phyloP scores from a whole-genome alignment of 176 grass and related monocot species.

The Puccinellia tenuiflora region DNA sequence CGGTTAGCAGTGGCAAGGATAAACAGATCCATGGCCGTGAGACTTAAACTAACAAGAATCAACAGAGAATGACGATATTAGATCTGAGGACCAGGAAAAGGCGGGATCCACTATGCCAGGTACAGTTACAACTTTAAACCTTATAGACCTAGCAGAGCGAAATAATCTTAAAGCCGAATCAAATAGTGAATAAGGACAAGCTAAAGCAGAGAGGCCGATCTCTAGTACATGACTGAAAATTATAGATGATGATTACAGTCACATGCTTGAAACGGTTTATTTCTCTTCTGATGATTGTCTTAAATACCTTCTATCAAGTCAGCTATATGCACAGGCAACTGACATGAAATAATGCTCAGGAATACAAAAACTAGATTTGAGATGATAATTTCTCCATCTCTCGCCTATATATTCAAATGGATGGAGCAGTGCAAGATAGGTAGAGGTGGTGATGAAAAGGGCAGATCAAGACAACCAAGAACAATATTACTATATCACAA shows the following conservation, averaged over 20 bases:
- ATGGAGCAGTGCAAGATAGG: not conserved
- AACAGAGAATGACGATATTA: not conserved
- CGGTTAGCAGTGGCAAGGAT: not conserved
- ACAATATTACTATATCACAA: not conserved
- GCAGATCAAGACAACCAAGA: not conserved
- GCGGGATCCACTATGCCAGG: too few species aligned
- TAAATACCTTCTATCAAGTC: not conserved
- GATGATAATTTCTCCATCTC: constrained; percentile 11
- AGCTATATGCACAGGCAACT: not conserved
- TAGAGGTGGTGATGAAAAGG: not conserved
- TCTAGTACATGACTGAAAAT: not conserved
- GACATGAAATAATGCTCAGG: not conserved
- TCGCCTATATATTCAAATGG: not conserved
- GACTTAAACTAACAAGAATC: not conserved
- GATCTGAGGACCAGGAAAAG: too few species aligned
- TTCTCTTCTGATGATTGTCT: not conserved
- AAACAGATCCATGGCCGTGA: not conserved
- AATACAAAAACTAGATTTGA: not conserved
- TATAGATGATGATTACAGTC: not conserved
- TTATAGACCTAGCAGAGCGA: not conserved
- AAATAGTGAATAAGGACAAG: not conserved
- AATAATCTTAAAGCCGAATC: not conserved
- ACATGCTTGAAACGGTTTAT: not conserved
- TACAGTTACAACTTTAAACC: not conserved
- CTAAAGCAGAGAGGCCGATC: not conserved